Conservation (phyloP, 1,284 basidiomycete genomes). For the Porogramme epimiltina region DNA sequence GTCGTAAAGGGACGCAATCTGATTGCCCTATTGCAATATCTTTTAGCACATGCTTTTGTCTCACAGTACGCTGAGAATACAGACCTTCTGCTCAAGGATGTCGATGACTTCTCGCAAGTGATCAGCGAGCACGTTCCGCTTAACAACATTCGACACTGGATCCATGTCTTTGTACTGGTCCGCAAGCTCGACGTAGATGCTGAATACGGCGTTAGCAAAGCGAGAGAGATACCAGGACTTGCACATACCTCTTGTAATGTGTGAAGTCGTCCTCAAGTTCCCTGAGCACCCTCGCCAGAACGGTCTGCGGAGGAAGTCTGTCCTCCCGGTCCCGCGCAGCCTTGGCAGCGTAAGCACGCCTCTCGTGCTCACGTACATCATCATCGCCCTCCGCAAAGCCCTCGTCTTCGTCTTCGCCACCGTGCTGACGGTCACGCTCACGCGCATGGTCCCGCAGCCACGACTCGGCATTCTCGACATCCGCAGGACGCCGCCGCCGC, state of each 20-base stretch:
- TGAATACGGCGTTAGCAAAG: slow-evolving; percentile 33
- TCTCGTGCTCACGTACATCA: slow-evolving; percentile 23
- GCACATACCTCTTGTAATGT: slow-evolving; percentile 79
- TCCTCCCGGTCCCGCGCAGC: slow-evolving; percentile 25
- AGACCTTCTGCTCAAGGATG: slow-evolving; percentile 82
- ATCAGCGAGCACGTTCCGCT: slow-evolving; percentile 79
- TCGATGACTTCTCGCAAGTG: slow-evolving; percentile 90
- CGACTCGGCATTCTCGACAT: slow-evolving; percentile 23
- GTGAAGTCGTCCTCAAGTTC: slow-evolving; percentile 91
- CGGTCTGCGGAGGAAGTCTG: slow-evolving; percentile 77
- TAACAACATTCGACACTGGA: slow-evolving; percentile 74
- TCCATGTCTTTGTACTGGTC: slow-evolving; percentile 91
- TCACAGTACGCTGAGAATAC: background rate
- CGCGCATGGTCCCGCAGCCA: slow-evolving; percentile 25
- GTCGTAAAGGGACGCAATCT: slow-evolving; percentile 84
- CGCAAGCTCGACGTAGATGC: slow-evolving; percentile 85
- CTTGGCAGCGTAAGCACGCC: slow-evolving; percentile 28
- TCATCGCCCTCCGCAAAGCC: slow-evolving; percentile 51
- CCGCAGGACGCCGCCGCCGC: slow-evolving; percentile 20
- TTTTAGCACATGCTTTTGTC: no score
- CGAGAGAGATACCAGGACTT: background rate
- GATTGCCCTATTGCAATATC: slow-evolving; percentile 65
- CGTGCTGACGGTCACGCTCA: slow-evolving; percentile 13
- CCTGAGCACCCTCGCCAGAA: slow-evolving; percentile 74
- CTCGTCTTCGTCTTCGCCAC: slow-evolving; percentile 40